Conservation (phyloP, 140 eudicot genomes). For the Senecio squalidus region DNA sequence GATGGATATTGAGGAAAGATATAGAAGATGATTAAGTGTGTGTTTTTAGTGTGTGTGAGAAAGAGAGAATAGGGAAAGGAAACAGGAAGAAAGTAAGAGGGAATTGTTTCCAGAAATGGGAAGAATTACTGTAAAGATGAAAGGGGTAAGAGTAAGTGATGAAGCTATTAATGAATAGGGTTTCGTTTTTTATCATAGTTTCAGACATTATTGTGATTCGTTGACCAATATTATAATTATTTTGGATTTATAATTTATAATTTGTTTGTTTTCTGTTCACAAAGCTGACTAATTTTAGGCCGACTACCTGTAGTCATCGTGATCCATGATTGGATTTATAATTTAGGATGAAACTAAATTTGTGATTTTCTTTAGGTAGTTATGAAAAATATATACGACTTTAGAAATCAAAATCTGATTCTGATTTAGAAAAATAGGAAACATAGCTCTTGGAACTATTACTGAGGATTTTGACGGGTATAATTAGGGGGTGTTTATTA, state of each 20-base stretch:
- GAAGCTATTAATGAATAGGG: constrained; percentile 18
- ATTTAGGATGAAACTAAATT: too few relatives aligned
- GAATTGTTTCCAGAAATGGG: constrained; percentile 33
- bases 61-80: neutral
- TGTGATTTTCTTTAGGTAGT: too few relatives aligned
- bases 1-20: constrained; percentile 5
- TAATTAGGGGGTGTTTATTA: too few relatives aligned
- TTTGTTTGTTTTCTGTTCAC: too few relatives aligned
- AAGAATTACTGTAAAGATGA: constrained; percentile 25
- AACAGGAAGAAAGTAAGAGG: constrained; percentile 29
- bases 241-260: neutral
- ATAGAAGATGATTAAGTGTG: neutral
- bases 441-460: too few relatives aligned
- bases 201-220: constrained; percentile 12
- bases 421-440: too few relatives aligned
- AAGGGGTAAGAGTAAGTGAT: constrained; percentile 20
- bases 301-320: too few relatives aligned
- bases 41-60: constrained; percentile 11
- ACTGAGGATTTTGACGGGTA: too few relatives aligned
- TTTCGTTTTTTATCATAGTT: constrained; percentile 11
- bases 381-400: too few relatives aligned
- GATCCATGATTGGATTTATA: too few relatives aligned
- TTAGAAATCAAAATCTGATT: too few relatives aligned
- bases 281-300: too few relatives aligned
- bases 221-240: constrained; percentile 17